Percentiles rank a stretch among this genome's conserved stretches.
These are phyloP conservation scores for Saccharomycopsis fermentans DNA, from an alignment of 805 yeast species.

Conservation along the genomic window DNA sequence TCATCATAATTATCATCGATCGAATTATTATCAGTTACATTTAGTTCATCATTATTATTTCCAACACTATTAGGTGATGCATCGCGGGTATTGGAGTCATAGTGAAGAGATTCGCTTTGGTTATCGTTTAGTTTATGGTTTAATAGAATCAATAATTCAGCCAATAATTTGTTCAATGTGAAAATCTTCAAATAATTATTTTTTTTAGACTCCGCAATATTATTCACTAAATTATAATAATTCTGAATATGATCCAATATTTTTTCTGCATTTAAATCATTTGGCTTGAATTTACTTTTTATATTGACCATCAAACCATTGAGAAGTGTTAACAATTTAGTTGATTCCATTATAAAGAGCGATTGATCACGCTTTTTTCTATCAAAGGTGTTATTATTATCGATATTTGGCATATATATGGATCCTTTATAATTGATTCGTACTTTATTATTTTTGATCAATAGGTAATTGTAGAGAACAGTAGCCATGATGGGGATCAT, in stretches of 20 bases:
- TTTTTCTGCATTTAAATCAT: not conserved
- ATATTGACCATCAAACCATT: not conserved
- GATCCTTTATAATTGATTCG: not conserved
- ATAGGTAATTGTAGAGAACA: constrained; percentile 74
- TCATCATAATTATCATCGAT: constrained; percentile 3
- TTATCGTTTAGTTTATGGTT: not conserved
- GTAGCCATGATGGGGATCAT: constrained; percentile 86
- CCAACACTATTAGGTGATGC: not conserved
- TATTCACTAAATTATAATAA: not conserved
- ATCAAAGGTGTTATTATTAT: not conserved
- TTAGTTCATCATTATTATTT: too few relatives aligned
- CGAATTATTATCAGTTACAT: not conserved
- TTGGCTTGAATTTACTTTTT: not conserved
- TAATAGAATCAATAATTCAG: not conserved
- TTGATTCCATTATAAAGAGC: not conserved
- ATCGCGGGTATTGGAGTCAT: not conserved
- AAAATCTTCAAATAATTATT: not conserved
- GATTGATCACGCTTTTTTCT: not conserved
- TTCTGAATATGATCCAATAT: not conserved
- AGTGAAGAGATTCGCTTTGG: not conserved
- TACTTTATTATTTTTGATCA: constrained; percentile 19
- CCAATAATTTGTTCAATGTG: not conserved
- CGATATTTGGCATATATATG: not conserved
- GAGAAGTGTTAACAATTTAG: not conserved
- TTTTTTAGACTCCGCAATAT: not conserved